A percentile compares a stretch with the other conserved stretches of the same genome.
phyloP scores from a whole-genome alignment of 345 rosid species.

The Dipteronia dyeriana region DNA sequence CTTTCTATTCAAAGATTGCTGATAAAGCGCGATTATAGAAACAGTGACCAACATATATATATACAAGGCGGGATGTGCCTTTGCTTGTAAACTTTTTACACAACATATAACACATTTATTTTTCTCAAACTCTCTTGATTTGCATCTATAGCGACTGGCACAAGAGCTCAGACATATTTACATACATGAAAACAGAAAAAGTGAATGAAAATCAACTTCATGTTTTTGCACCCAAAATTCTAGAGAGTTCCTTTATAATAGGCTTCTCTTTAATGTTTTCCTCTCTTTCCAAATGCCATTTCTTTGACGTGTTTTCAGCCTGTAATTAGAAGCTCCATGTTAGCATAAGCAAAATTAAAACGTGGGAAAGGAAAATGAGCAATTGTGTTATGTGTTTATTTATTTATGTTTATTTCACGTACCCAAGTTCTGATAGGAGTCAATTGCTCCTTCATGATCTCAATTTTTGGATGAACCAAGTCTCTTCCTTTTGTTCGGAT shows the following conservation, averaged over 20 bases:
- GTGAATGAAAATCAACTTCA: conserved; percentile 26
- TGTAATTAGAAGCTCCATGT: conserved; percentile 29
- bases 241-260: conserved; percentile 73
- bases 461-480: conserved; percentile 62
- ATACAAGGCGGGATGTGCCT: neutral
- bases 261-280: conserved; percentile 62
- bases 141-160: neutral
- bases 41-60: neutral
- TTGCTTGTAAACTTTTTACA: neutral
- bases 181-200: neutral
- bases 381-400: conserved; percentile 2
- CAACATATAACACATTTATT: conserved; percentile 5
- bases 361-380: neutral
- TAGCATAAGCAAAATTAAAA: neutral
- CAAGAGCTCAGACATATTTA: neutral
- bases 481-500: conserved; percentile 58
- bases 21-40: neutral
- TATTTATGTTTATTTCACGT: conserved; percentile 12
- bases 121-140: neutral
- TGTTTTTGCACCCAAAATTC: conserved; percentile 50
- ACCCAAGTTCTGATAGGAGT: conserved; percentile 78
- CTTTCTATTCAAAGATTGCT: neutral
- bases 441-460: conserved; percentile 53
- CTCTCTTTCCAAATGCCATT: conserved; percentile 61
- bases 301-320: conserved; percentile 64